Evolutionary conservation across 805 yeast species (phyloP).

Genomic region (Yarrowia deformans): DNA sequence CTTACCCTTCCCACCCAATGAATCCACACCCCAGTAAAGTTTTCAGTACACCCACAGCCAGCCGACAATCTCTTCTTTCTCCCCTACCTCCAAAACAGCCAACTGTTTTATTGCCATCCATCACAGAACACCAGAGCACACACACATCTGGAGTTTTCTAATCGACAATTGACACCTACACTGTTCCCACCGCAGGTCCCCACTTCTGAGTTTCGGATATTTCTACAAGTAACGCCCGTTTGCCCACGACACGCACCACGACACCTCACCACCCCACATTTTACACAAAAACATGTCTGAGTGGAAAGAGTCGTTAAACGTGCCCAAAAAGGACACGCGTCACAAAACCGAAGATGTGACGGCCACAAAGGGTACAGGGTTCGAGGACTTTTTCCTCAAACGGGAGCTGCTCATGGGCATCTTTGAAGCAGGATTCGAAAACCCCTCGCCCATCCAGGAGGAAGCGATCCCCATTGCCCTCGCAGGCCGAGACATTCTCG

Average conservation of each 20-base stretch:
- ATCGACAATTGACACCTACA: constrained; percentile 39
- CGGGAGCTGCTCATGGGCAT: constrained; percentile 97
- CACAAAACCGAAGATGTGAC: constrained; percentile 97
- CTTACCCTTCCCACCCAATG: constrained; percentile 39
- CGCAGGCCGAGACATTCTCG: constrained; percentile 93
- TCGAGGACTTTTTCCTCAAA: constrained; percentile 90
- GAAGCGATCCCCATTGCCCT: constrained; percentile 95
- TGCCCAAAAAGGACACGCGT: constrained; percentile 87
- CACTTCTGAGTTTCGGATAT: neutral
- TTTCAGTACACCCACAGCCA: constrained; percentile 34
- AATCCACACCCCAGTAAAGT: constrained; percentile 39
- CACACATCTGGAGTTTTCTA: constrained; percentile 30
- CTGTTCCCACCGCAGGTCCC: constrained; percentile 27
- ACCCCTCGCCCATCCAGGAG: constrained; percentile 97
- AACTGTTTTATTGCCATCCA: constrained; percentile 38
- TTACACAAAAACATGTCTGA: constrained; percentile 47
- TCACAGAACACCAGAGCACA: constrained; percentile 34
- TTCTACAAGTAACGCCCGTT: neutral
- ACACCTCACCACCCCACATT: constrained; percentile 34
- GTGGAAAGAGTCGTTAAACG: constrained; percentile 77
- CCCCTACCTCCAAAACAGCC: constrained; percentile 38
- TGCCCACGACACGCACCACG: constrained; percentile 33
- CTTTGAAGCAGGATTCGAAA: constrained; percentile 98
- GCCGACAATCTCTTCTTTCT: constrained; percentile 37
- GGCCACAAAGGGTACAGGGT: constrained; percentile 85